phyloP scores from a whole-genome alignment of 2,329 filamentous ascomycete genomes.

The Metarhizium humberi region DNA sequence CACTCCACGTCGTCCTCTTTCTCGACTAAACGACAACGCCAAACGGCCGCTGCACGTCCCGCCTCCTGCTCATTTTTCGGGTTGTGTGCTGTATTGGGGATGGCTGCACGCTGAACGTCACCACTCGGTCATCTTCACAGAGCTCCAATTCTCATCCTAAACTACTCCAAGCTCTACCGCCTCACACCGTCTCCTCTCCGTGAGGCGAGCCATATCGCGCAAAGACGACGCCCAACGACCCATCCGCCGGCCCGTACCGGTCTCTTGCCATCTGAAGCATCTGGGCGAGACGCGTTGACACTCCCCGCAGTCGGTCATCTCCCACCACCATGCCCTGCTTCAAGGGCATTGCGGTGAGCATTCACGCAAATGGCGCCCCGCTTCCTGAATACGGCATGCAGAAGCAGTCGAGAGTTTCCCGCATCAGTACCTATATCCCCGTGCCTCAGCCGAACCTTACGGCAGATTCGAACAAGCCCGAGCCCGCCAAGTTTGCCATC shows the following conservation, averaged over 20 bases:
- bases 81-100: slow-evolving; percentile 3
- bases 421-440: slow-evolving; percentile 95
- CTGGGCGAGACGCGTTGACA: neutral
- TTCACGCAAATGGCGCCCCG: slow-evolving; percentile 73
- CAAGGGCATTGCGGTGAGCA: slow-evolving; percentile 96
- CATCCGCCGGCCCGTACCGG: neutral
- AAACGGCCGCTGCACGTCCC: too few species aligned
- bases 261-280: neutral
- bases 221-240: neutral
- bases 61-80: neutral
- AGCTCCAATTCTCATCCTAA: slow-evolving; percentile 8
- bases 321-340: slow-evolving; percentile 74
- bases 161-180: slow-evolving; percentile 1
- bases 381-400: slow-evolving; percentile 91
- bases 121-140: slow-evolving; percentile 8
- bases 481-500: slow-evolving; percentile 94
- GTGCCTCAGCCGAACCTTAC: slow-evolving; percentile 76
- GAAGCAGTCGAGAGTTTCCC: slow-evolving; percentile 80
- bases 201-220: neutral
- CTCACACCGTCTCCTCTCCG: neutral
- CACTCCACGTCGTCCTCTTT: too few species aligned
- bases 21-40: too few species aligned
- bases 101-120: slow-evolving; percentile 13
- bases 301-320: slow-evolving; percentile 1
- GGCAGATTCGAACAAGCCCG: slow-evolving; percentile 59